Base-by-base conservation (phyloP, 1,139 yeast species). In the Diutina sp. region DNA sequence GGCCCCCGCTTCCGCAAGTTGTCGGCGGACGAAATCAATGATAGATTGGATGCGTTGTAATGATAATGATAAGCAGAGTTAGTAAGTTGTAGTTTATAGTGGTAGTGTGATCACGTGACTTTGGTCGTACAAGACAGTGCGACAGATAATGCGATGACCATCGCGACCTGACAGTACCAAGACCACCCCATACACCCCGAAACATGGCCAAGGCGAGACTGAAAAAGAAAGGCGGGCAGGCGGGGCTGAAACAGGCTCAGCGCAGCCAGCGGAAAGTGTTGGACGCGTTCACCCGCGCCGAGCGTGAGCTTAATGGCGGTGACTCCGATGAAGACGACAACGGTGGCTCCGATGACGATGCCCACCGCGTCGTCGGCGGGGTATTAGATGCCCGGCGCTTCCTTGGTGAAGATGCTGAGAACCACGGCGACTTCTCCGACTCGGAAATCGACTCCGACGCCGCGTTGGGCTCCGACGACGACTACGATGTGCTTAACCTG, bases 1-100 rank as follows among this genome's bases (percentile, higher is more conserved):
- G 98, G 99, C 14, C 98, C 99, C 58, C 79, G 98, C 66, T 90
- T 87, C 72, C 85, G 85, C 68, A 87, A 86, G 68, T 79, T 93
- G 64, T 73, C 91, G 41, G 78, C 95, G 12, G 96, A 91, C 71
- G 98, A 93, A 73, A 89, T 93, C 66, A 89, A 90, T 70, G 99
- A 93, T 74, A 85, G 97, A 72, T 79, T 93, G 67, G 97, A 90
- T 65, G 90, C 97, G 59, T 81, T 91, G 76, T 91, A 77, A 47
- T 47, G 51, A 47, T 47, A 47, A 46, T 46, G 29, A 46, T 35
- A 35, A 32, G 35, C 12, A 32, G 12, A 1, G 3, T 32, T 11
- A 32, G 6, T 6, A 4, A 32, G 35, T 8, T 9, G 35, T 32
- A 9, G 35, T 32, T 9, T 2, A 3, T 9, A 32, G 9, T 32